Evolutionary conservation across 2,329 filamentous ascomycete genomes (phyloP).

Genomic region (Fusarium albidum): DNA sequence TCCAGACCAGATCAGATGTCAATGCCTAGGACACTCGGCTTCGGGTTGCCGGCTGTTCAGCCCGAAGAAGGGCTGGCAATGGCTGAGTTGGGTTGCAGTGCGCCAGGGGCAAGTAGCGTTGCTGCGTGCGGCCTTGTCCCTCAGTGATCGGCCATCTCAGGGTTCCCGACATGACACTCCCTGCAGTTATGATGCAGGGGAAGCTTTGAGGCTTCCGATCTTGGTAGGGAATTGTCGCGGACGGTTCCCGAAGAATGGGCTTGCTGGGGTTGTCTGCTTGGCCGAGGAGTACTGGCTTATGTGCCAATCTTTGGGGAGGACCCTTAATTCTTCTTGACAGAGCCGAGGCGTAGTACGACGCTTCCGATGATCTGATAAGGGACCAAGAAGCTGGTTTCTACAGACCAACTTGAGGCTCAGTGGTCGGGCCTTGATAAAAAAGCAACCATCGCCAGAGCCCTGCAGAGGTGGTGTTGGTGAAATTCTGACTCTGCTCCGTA

Average conservation of each 20-base stretch:
- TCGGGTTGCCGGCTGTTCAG: slow-evolving; percentile 24
- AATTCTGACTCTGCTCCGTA: background rate
- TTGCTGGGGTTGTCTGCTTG: slow-evolving; percentile 1
- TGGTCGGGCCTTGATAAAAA: slow-evolving; percentile 10
- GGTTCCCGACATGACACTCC: slow-evolving; percentile 15
- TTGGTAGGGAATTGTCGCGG: slow-evolving; percentile 16
- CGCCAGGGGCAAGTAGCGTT: slow-evolving; percentile 22
- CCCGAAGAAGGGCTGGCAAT: slow-evolving; percentile 16
- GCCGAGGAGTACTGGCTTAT: background rate
- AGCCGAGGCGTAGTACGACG: slow-evolving; percentile 3
- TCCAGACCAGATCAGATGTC: background rate
- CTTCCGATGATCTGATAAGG: slow-evolving; percentile 14
- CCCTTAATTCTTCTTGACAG: slow-evolving; percentile 7
- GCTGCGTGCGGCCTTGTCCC: slow-evolving; percentile 2
- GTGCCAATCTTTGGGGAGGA: background rate
- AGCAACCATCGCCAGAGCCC: slow-evolving; percentile 21
- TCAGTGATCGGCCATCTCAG: slow-evolving; percentile 13
- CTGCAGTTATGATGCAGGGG: slow-evolving; percentile 26
- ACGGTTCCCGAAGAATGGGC: slow-evolving; percentile 6
- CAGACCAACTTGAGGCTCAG: slow-evolving; percentile 11
- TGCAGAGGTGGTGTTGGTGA: slow-evolving; percentile 9
- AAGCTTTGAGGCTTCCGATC: slow-evolving; percentile 21
- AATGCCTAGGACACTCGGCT: background rate
- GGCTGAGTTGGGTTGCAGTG: slow-evolving; percentile 23
- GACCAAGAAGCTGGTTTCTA: background rate